Percentiles rank a stretch among this genome's conserved stretches.
Evolutionary conservation across 2,329 filamentous ascomycete genomes (phyloP).

Genomic region (Colletotrichum navitas): DNA sequence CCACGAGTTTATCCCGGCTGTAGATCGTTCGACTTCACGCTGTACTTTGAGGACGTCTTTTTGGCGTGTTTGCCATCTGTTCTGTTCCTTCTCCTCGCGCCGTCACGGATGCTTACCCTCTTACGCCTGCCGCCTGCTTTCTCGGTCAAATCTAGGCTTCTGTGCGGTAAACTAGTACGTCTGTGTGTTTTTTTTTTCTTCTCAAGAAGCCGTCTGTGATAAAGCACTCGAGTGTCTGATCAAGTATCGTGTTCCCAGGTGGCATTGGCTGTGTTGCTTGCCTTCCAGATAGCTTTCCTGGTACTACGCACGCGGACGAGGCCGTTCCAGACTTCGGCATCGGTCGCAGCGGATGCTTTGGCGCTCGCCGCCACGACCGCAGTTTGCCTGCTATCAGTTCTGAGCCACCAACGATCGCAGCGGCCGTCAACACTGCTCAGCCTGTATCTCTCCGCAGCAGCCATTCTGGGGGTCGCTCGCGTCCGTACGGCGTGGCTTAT

Average conservation of each 20-base stretch:
- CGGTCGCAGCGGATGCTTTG: constrained; percentile 44
- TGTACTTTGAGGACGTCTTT: constrained; percentile 48
- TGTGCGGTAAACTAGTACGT: constrained; percentile 41
- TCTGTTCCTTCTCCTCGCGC: constrained; percentile 43
- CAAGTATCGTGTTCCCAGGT: too few species aligned
- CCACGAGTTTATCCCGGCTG: constrained; percentile 44
- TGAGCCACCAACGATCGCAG: constrained; percentile 44
- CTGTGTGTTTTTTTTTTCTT: too few species aligned
- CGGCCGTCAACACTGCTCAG: constrained; percentile 46
- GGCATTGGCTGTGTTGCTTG: constrained; percentile 28
- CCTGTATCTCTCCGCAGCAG: constrained; percentile 43
- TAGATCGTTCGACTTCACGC: constrained; percentile 48
- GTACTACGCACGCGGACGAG: constrained; percentile 33
- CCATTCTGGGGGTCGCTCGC: constrained; percentile 43
- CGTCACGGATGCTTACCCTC: constrained; percentile 21
- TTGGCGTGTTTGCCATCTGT: constrained; percentile 44
- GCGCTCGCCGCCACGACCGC: constrained; percentile 35
- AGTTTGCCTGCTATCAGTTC: constrained; percentile 41
- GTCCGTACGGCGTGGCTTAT: constrained; percentile 13
- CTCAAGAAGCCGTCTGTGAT: too few species aligned
- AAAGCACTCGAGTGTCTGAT: too few species aligned
- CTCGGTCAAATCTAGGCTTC: constrained; percentile 27
- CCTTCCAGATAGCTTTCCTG: constrained; percentile 42
- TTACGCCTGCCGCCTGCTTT: constrained; percentile 18
- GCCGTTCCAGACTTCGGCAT: constrained; percentile 37